Evolutionary conservation across 2,329 filamentous ascomycete species (phyloP).

Genomic region (Plectosphaerella plurivora): DNA sequence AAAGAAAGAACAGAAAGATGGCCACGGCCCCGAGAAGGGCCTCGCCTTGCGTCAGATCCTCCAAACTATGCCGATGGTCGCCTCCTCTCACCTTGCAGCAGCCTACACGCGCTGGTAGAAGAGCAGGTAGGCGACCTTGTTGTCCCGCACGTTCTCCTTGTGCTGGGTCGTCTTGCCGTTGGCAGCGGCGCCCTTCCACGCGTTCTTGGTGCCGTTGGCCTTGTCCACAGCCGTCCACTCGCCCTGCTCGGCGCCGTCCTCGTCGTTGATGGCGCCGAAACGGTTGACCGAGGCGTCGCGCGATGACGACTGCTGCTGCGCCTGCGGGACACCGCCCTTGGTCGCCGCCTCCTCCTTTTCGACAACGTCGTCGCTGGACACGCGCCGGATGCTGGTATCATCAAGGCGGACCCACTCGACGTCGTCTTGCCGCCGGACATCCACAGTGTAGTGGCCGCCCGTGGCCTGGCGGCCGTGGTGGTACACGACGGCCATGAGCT

Average conservation of each 20-base stretch:
- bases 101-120: conserved; percentile 78
- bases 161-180: conserved; percentile 49
- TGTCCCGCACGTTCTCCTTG: conserved; percentile 73
- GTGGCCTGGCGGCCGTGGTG: conserved; percentile 97
- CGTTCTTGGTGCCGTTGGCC: conserved; percentile 66
- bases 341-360: conserved; percentile 69
- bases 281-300: conserved; percentile 58
- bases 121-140: conserved; percentile 94
- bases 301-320: conserved; percentile 44
- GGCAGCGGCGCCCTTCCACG: conserved; percentile 53
- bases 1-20: too few relatives aligned
- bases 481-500: conserved; percentile 86
- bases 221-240: conserved; percentile 76
- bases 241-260: conserved; percentile 61
- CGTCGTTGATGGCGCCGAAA: conserved; percentile 66
- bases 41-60: too few relatives aligned
- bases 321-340: conserved; percentile 61
- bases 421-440: conserved; percentile 90
- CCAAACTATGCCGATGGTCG: too few relatives aligned
- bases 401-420: conserved; percentile 94
- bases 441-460: conserved; percentile 96
- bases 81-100: too few relatives aligned
- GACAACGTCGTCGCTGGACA: conserved; percentile 81
- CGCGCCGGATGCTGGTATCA: conserved; percentile 82
- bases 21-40: too few relatives aligned